phyloP scores from a whole-genome alignment of 331 rosid genomes.

The Ulmus americana region DNA sequence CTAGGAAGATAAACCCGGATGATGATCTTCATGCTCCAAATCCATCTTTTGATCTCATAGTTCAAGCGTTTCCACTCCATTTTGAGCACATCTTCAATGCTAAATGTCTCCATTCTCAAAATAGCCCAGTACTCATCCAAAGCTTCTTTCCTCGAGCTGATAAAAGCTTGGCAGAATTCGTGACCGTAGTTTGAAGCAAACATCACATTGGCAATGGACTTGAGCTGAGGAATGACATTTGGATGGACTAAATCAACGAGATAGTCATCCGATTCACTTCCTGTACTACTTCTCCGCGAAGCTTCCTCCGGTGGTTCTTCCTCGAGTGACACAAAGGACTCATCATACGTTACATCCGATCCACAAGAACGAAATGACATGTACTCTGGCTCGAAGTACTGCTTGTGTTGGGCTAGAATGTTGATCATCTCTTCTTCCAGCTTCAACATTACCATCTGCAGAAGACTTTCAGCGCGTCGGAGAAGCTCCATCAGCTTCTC shows the following conservation, averaged over 20 bases:
- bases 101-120: slow-evolving; percentile 39
- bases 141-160: slow-evolving; percentile 43
- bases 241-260: slow-evolving; percentile 43
- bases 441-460: slow-evolving; percentile 53
- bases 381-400: slow-evolving; percentile 40
- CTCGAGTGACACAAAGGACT: slow-evolving; percentile 39
- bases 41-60: slow-evolving; percentile 51
- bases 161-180: slow-evolving; percentile 49
- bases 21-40: slow-evolving; percentile 37
- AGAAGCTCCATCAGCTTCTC: slow-evolving; percentile 40
- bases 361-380: slow-evolving; percentile 39
- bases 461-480: slow-evolving; percentile 32
- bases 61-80: slow-evolving; percentile 48
- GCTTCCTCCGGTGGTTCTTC: slow-evolving; percentile 31
- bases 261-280: slow-evolving; percentile 17
- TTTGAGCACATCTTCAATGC: slow-evolving; percentile 41
- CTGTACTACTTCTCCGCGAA: slow-evolving; percentile 7
- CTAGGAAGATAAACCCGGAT: slow-evolving; percentile 46
- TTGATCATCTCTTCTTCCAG: slow-evolving; percentile 49
- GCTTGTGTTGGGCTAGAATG: slow-evolving; percentile 48
- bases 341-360: slow-evolving; percentile 32
- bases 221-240: slow-evolving; percentile 37
- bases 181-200: slow-evolving; percentile 48
- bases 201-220: slow-evolving; percentile 52
- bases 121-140: slow-evolving; percentile 43